Evolutionary conservation across 2,329 filamentous ascomycete species (phyloP), one percentile per base, ranked within the genome.

Genomic region (Aspergillus sp.): DNA sequence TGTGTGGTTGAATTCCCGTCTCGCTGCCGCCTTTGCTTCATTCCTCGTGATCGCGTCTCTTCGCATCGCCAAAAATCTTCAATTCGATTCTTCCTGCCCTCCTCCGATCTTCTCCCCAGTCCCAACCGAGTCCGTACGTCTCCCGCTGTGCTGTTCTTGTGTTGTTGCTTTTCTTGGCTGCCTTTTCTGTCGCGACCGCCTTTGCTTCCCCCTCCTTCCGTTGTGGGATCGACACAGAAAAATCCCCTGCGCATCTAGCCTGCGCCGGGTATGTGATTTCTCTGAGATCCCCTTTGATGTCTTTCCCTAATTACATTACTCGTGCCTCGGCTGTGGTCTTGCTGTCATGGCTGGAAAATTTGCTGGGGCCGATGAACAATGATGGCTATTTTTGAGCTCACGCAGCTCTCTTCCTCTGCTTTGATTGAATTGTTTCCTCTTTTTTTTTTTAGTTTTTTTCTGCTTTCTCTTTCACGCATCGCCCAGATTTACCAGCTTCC

Each of bases 1-100:
- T 31, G 57, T 61, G 63, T 64, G 62, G 55, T 63, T 59, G 59
- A 62, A 63, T 64, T 64, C 65, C 65, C 61, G 67, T 64, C 59
- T 58, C 58, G 62, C 65, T 64, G 64, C 64, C 69, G 58, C 60
- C 55, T 56, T 44, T 56, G 14, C 37, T 41, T 48, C 49, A 33
- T 61, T 52, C 40, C 45, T 57, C 52, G 44, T 51, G 40, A 52
- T 52, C 52, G 58, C 56, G 43, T 58, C 51, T 58, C 56, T 50
- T 59, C 47, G 40, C 47, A 37, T 60, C 47, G 21, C 46, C 50
- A 48, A 60, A 50, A 50, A 11, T 31, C 49, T 48, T 15, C 27
- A 54, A 27, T 45, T 40, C 47, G 45, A 48, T 44, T 31, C 40
- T 41, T 48, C 19, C 21, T 39, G 31, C 31, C 21, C 51, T 58